phyloP scores from a whole-genome alignment of 176 grass and related monocot species.

The Stipa capillata region DNA sequence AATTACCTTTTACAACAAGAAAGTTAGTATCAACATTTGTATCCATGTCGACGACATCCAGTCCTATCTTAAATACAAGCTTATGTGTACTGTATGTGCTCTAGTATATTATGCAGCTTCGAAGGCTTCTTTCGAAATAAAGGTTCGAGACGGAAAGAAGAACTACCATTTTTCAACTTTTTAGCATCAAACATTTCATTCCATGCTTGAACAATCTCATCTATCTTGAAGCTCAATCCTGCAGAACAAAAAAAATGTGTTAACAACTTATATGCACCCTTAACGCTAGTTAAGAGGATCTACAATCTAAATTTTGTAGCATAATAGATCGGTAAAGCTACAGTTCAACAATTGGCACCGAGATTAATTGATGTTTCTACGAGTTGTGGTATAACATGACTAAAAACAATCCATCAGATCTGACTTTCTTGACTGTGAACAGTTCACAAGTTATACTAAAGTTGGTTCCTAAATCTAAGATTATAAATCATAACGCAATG shows the following conservation, averaged over 20 bases:
- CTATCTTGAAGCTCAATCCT: constrained; percentile 78
- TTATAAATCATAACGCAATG: not conserved
- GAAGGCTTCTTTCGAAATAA: constrained; percentile 55
- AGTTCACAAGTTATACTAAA: not conserved
- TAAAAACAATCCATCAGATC: not conserved
- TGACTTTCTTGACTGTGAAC: not conserved
- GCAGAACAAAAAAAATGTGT: constrained; percentile 11
- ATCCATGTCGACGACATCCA: constrained; percentile 17
- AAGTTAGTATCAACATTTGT: constrained; percentile 10
- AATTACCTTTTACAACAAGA: constrained; percentile 33
- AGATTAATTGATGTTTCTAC: not conserved
- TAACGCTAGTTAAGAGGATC: not conserved
- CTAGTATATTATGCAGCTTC: constrained; percentile 58
- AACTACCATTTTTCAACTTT: constrained; percentile 48
- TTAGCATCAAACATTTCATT: constrained; percentile 77
- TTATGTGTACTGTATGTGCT: constrained; percentile 43
- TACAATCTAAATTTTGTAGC: not conserved
- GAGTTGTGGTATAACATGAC: not conserved
- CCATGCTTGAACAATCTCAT: constrained; percentile 77
- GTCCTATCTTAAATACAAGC: constrained; percentile 5
- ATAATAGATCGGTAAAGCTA: not conserved
- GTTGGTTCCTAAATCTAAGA: not conserved
- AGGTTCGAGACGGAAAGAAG: constrained; percentile 57
- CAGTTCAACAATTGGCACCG: not conserved
- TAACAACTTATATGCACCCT: not conserved